phyloP scores from a whole-genome alignment of 2,329 filamentous ascomycete genomes.

The Diaporthe australafricana region DNA sequence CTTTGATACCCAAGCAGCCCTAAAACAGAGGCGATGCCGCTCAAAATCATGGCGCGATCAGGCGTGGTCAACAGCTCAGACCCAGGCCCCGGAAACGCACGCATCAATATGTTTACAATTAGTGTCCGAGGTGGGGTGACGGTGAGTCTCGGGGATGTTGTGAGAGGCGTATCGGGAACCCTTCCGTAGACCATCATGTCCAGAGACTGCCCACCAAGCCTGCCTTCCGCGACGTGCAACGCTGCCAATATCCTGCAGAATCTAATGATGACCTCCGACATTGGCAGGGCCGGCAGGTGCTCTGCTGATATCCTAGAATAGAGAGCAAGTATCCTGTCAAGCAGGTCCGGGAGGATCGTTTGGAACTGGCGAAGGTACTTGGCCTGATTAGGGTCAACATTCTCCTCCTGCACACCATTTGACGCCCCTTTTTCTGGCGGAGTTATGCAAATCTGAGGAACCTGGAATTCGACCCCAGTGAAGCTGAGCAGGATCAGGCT shows the following conservation, averaged over 20 bases:
- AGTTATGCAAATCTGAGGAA: slow-evolving; percentile 69
- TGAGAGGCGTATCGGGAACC: slow-evolving; percentile 61
- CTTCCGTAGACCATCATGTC: slow-evolving; percentile 74
- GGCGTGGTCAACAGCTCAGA: slow-evolving; percentile 77
- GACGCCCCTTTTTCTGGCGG: slow-evolving; percentile 58
- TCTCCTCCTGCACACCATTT: slow-evolving; percentile 50
- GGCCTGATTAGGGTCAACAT: slow-evolving; percentile 59
- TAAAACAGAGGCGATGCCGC: slow-evolving; percentile 89
- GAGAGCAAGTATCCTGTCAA: slow-evolving; percentile 79
- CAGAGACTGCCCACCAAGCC: slow-evolving; percentile 69
- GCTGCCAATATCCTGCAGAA: slow-evolving; percentile 77
- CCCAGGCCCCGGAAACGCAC: slow-evolving; percentile 75
- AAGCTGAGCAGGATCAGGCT: slow-evolving; percentile 87
- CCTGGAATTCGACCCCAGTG: slow-evolving; percentile 84
- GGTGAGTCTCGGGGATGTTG: slow-evolving; percentile 66
- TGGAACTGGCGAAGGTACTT: slow-evolving; percentile 67
- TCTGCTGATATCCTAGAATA: slow-evolving; percentile 80
- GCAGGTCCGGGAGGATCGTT: slow-evolving; percentile 75
- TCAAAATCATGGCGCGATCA: slow-evolving; percentile 82
- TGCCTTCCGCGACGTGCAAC: slow-evolving; percentile 74
- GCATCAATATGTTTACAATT: slow-evolving; percentile 74
- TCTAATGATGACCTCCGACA: slow-evolving; percentile 79
- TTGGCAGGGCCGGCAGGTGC: slow-evolving; percentile 75
- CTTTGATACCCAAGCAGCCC: slow-evolving; percentile 82
- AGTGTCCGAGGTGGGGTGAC: slow-evolving; percentile 69